phyloP scores from a whole-genome alignment of 331 rosid genomes.

The Rosa hybrid region DNA sequence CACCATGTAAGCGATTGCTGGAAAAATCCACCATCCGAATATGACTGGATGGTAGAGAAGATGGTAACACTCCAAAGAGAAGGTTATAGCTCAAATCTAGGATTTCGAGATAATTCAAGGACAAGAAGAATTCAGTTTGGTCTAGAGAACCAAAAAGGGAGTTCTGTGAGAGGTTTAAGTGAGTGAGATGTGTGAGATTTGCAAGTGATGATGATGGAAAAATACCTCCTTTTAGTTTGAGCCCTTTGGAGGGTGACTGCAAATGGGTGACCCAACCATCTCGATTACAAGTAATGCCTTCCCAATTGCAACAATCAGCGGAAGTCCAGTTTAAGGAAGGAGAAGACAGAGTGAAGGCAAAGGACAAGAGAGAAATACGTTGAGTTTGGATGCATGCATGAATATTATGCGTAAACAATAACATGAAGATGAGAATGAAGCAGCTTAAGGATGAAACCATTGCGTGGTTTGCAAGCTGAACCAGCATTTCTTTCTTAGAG shows the following conservation, averaged over 20 bases:
- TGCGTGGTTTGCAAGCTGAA: no score
- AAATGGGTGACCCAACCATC: not conserved
- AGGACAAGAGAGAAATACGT: no score
- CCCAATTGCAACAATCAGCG: not conserved
- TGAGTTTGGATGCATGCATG: no score
- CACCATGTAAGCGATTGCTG: slow-evolving; percentile 7
- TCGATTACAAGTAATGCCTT: slow-evolving; percentile 1
- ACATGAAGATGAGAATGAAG: no score
- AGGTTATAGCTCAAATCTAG: slow-evolving; percentile 17
- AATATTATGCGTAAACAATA: no score
- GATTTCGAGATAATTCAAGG: not conserved
- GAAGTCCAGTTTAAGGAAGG: not conserved
- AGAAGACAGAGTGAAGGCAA: no score
- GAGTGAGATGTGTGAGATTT: not conserved
- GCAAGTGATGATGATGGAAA: not conserved
- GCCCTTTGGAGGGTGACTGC: not conserved
- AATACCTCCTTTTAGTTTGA: not conserved
- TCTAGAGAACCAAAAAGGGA: not conserved
- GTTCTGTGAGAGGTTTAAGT: not conserved
- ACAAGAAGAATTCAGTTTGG: not conserved
- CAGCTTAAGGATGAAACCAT: no score
- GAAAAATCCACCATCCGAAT: slow-evolving; percentile 3
- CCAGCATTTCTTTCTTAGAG: no score
- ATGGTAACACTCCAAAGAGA: not conserved
- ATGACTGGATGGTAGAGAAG: not conserved